These are phyloP conservation scores for Singerocomus inundabilis DNA, from an alignment of 1,284 basidiomycete species.

Conservation along the genomic window DNA sequence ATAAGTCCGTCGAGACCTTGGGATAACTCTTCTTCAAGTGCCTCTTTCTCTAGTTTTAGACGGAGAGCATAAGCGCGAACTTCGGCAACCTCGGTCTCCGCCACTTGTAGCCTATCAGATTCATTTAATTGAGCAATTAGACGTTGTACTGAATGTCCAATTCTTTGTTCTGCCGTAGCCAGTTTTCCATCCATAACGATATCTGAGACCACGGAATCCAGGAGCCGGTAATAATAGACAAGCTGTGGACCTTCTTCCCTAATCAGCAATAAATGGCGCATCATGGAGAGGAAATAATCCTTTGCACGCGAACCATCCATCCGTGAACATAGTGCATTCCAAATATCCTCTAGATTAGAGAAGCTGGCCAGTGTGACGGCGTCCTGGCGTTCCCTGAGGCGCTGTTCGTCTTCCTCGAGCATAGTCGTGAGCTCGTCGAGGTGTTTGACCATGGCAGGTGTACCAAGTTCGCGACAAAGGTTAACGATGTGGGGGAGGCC, in stretches of 20 bases:
- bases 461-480: constrained; percentile 70
- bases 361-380: constrained; percentile 77
- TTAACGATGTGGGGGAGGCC: constrained; percentile 77
- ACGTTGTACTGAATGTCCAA: constrained; percentile 88
- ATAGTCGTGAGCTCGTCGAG: constrained; percentile 65
- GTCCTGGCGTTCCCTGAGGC: constrained; percentile 77
- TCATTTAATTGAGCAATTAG: constrained; percentile 92
- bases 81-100: constrained; percentile 77
- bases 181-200: constrained; percentile 93
- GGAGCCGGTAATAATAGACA: constrained; percentile 88
- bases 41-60: constrained; percentile 70
- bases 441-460: constrained; percentile 64
- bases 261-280: constrained; percentile 92
- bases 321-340: constrained; percentile 75
- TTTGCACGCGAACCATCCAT: constrained; percentile 77
- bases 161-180: constrained; percentile 78
- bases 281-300: constrained; percentile 87
- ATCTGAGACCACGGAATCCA: constrained; percentile 91
- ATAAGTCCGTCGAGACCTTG: constrained; percentile 83
- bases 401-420: constrained; percentile 78
- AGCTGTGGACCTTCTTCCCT: constrained; percentile 83
- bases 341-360: constrained; percentile 83
- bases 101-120: constrained; percentile 78
- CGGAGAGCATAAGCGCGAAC: constrained; percentile 63
- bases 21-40: constrained; percentile 78